Evolutionary conservation across 805 yeast species (phyloP).

Genomic region (Suhomyces faveliae): DNA sequence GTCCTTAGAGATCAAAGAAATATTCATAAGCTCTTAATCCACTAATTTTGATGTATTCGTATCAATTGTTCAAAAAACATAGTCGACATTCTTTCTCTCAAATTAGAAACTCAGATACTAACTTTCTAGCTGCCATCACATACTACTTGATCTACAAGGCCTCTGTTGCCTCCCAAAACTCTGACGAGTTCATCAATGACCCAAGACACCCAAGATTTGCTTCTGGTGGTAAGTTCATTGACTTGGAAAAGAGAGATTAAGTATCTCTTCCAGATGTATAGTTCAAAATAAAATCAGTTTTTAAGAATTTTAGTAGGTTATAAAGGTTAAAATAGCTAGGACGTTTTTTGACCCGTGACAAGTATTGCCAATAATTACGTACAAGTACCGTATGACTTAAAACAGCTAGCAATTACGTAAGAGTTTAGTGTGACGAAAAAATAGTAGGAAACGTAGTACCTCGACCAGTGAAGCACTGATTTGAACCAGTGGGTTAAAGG

Average conservation of each 20-base stretch:
- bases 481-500: too few relatives aligned
- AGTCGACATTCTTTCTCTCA: too few relatives aligned
- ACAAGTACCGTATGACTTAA: too few relatives aligned
- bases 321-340: background rate
- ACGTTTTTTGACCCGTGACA: too few relatives aligned
- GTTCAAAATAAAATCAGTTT: background rate
- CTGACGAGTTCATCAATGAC: conserved; percentile 84
- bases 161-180: conserved; percentile 64
- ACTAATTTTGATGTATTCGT: background rate
- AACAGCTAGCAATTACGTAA: too few relatives aligned
- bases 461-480: too few relatives aligned
- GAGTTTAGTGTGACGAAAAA: too few relatives aligned
- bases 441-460: too few relatives aligned
- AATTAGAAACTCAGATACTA: conserved; percentile 25
- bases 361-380: too few relatives aligned
- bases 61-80: background rate
- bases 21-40: background rate
- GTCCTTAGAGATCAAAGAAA: background rate
- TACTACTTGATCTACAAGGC: conserved; percentile 70
- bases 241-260: conserved; percentile 28
- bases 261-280: background rate
- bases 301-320: background rate
- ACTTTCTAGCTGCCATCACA: conserved; percentile 51
- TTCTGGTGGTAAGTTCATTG: conserved; percentile 44
- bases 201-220: conserved; percentile 94